Percentiles rank a stretch among this genome's conserved stretches.
phyloP scores from a whole-genome alignment of 192 early-diverging fungal species.

The Neocallimastix lanati region DNA sequence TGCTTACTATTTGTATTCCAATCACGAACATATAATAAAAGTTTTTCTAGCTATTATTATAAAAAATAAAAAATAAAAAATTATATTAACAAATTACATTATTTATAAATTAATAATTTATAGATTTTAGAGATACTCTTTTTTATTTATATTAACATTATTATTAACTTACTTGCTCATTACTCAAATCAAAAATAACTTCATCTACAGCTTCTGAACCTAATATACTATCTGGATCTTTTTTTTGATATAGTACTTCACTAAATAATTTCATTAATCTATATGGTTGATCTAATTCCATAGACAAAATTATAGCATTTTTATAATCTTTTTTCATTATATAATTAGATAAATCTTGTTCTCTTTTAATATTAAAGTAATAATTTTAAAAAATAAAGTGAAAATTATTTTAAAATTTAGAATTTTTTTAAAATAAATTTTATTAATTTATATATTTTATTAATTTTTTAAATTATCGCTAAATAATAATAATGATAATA shows the following conservation, averaged over 20 bases:
- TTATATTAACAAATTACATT: not conserved
- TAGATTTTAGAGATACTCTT: no score
- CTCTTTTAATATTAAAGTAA: constrained; percentile 16
- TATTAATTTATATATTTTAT: no score
- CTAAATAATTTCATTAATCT: constrained; percentile 55
- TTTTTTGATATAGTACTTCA: constrained; percentile 20
- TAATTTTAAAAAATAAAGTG: not conserved
- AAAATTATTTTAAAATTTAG: no score
- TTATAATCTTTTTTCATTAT: constrained; percentile 74
- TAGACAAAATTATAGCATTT: constrained; percentile 71
- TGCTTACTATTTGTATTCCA: constrained; percentile 90
- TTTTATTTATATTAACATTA: no score
- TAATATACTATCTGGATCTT: not conserved
- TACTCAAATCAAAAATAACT: constrained; percentile 3
- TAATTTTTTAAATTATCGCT: no score
- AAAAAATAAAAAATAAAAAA: not conserved
- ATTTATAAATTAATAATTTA: no score
- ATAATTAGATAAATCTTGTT: constrained; percentile 82
- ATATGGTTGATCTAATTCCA: constrained; percentile 79
- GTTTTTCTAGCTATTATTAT: constrained; percentile 41
- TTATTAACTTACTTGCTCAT: not conserved
- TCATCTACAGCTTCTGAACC: not conserved
- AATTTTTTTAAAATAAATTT: no score
- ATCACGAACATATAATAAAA: constrained; percentile 68
- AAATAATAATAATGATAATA: constrained; percentile 1